Evolutionary conservation across 768 basidiomycete genomes (phyloP), one percentile per base, ranked within the genome.

Genomic region (Lentinula detonsa): DNA sequence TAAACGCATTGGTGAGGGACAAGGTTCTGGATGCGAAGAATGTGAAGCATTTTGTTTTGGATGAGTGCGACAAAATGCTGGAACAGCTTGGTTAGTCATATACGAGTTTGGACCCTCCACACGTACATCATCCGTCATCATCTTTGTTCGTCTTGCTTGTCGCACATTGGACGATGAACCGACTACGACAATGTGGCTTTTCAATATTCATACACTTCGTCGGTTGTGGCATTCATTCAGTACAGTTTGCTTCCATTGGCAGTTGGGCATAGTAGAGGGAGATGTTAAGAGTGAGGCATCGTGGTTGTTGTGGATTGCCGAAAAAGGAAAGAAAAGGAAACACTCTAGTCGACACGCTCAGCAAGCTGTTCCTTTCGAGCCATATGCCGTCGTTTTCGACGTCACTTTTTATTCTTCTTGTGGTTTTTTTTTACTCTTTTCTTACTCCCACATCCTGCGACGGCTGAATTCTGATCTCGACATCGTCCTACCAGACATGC

Each of bases 51-150:
- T 99, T 99, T 77, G 95, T 97, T 61, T 81, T 99, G 74, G 97
- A 99, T 85, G 97, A 99, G 81, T 99, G 97, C 85, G 97, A 99
- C 85, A 99, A 99, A 86, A 98, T 99, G 94, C 90, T 99, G 74
- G 97, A 99, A 85, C 91, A 95, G 86, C 95, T 99, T 81, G 97
- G 97, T 99, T 93, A 98, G 97, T 99, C 85, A 76, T 87, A 82
- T 87, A 82, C 87, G 83, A 81, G 80, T 88, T 88, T 81, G 83
- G 83, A 84, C 78, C 77, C 78, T 71, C 76, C 73, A 75, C 71
- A 73, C 75, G 74, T 77, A 72, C 73, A 74, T 78, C 78, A 70
- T 74, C 77, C 78, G 70, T 79, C 76, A 81, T 78, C 77, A 74
- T 79, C 76, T 74, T 68, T 68, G 73, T 74, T 71, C 74, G 72